A percentile compares a stretch with the other conserved stretches of the same genome.
These are phyloP conservation scores for Globisporangium yorkense DNA, from an alignment of 352 stramenopile genomes.

Conservation along the genomic window DNA sequence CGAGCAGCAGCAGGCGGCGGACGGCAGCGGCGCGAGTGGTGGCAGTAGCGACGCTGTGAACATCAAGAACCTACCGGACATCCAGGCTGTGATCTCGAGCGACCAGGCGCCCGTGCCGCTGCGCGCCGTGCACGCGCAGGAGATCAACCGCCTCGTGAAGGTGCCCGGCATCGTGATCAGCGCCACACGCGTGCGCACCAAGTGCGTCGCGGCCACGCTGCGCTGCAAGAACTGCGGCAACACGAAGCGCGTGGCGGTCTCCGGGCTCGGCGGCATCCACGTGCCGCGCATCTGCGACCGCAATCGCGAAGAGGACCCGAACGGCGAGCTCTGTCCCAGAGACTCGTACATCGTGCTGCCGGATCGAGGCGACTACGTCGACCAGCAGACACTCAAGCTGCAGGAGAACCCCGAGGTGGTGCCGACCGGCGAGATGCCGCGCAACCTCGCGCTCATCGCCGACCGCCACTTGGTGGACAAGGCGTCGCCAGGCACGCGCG, in stretches of 20 bases:
- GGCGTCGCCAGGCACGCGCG: slow-evolving; percentile 93
- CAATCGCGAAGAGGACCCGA: slow-evolving; percentile 44
- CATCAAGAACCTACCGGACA: slow-evolving; percentile 50
- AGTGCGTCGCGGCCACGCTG: slow-evolving; percentile 89
- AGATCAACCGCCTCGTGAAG: slow-evolving; percentile 89
- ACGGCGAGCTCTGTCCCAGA: slow-evolving; percentile 58
- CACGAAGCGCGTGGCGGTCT: slow-evolving; percentile 56
- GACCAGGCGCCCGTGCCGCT: slow-evolving; percentile 67
- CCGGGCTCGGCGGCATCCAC: slow-evolving; percentile 60
- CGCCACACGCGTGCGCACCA: slow-evolving; percentile 89
- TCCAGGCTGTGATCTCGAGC: slow-evolving; percentile 80
- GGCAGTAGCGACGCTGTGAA: slow-evolving; percentile 12
- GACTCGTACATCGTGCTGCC: slow-evolving; percentile 94
- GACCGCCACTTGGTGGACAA: slow-evolving; percentile 95
- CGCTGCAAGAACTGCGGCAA: slow-evolving; percentile 88
- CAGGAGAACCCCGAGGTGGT: slow-evolving; percentile 95
- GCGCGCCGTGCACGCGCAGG: slow-evolving; percentile 79
- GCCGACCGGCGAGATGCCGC: slow-evolving; percentile 98
- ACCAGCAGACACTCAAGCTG: slow-evolving; percentile 99
- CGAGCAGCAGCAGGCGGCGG: slow-evolving; percentile 21
- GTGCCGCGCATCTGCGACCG: slow-evolving; percentile 85
- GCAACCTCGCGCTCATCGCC: slow-evolving; percentile 92
- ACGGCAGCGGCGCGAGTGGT: slow-evolving; percentile 14
- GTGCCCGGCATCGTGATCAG: slow-evolving; percentile 97
- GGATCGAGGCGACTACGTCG: slow-evolving; percentile 93